A percentile compares a stretch with the other conserved stretches of the same genome.
phyloP scores from a whole-genome alignment of 1,139 yeast genomes.

The Diutina catenulata region DNA sequence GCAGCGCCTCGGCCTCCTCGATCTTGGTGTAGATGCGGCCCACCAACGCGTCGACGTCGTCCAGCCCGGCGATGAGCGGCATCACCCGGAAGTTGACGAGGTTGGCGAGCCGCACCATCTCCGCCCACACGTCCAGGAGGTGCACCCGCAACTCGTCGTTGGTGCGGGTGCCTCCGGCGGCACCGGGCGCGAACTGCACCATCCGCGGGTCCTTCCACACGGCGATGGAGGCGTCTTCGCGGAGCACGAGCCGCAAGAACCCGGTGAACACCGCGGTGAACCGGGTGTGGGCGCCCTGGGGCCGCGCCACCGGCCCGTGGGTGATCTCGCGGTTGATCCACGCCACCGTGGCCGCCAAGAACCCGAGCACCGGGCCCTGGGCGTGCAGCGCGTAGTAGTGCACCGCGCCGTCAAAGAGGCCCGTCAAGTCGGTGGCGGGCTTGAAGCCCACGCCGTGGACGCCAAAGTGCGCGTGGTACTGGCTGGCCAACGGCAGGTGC shows the following conservation, averaged over 20 bases:
- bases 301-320: not conserved
- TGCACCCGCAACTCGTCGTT: conserved; percentile 20
- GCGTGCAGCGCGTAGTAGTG: not conserved
- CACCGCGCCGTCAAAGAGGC: not conserved
- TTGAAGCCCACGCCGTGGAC: conserved; percentile 12
- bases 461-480: conserved; percentile 14
- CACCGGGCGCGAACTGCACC: conserved; percentile 13
- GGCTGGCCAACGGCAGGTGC: not conserved
- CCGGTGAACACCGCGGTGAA: conserved; percentile 13
- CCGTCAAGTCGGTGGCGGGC: not conserved
- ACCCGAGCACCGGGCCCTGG: not conserved
- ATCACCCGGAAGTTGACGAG: conserved; percentile 19
- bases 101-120: conserved; percentile 22
- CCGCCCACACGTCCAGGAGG: conserved; percentile 26
- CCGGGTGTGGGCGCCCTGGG: conserved; percentile 7
- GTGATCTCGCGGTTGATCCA: conserved; percentile 5
- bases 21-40: conserved; percentile 14
- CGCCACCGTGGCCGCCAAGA: not conserved
- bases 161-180: conserved; percentile 12
- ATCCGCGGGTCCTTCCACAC: conserved; percentile 28
- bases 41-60: conserved; percentile 14
- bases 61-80: conserved; percentile 15
- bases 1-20: not conserved
- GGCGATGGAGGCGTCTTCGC: conserved; percentile 14
- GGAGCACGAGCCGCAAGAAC: conserved; percentile 10